Evolutionary conservation across 140 eudicot genomes (phyloP).

Genomic region (Stevia rebaudiana): DNA sequence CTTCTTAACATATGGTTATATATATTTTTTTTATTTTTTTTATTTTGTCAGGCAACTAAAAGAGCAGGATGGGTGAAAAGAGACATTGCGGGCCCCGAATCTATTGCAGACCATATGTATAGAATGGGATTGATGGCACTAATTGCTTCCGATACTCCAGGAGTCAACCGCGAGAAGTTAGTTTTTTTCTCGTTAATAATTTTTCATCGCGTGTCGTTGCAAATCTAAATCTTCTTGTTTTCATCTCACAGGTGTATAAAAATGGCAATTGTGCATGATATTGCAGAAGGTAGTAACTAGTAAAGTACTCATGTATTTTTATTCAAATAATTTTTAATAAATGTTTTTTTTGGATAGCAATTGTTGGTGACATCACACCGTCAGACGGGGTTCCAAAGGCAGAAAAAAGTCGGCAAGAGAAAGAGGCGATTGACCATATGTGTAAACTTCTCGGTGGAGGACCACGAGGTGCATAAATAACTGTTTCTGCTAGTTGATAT

Average conservation of each 20-base stretch:
- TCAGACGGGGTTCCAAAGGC: constrained; percentile 76
- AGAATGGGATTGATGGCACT: constrained; percentile 97
- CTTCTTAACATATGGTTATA: constrained; percentile 8
- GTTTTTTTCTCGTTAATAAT: constrained; percentile 6
- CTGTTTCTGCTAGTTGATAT: background rate
- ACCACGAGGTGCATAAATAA: constrained; percentile 51
- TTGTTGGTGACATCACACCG: constrained; percentile 97
- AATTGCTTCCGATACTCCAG: constrained; percentile 72
- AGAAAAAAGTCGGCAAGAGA: constrained; percentile 80
- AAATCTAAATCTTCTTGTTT: constrained; percentile 7
- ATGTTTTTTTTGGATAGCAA: constrained; percentile 43
- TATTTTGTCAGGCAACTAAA: constrained; percentile 64
- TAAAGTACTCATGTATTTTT: background rate
- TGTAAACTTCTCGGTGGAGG: constrained; percentile 94
- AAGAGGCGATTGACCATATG: constrained; percentile 82
- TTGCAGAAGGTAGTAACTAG: constrained; percentile 74
- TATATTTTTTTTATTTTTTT: no score
- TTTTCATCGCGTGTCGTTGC: background rate
- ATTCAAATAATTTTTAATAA: background rate
- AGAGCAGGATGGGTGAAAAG: constrained; percentile 92
- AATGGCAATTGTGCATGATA: constrained; percentile 96
- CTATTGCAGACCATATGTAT: constrained; percentile 95
- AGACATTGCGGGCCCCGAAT: constrained; percentile 70
- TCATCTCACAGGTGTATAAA: constrained; percentile 74
- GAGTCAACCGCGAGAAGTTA: constrained; percentile 84